Evolutionary conservation across 805 yeast genomes (phyloP), one percentile per base, ranked within the genome.

Genomic region (Candida pseudofarinosa): DNA sequence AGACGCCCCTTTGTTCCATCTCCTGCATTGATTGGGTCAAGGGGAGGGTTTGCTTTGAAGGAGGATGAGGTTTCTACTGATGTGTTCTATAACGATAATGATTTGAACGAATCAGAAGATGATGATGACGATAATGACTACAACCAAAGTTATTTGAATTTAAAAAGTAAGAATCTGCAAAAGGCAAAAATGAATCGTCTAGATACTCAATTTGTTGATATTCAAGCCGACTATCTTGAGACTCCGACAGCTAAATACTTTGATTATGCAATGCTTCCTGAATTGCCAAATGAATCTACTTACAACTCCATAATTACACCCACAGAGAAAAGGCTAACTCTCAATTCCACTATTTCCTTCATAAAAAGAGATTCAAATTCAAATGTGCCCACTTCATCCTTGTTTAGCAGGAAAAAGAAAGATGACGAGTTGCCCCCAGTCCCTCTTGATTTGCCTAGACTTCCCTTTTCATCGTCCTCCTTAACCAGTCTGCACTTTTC

Each of bases 381-480:
- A n/a, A 26, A 26, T 14, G 12, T 37, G 2, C 33, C 38, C 4
- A 19, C 43, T 20, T 19, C 50, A 3, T 28, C 37, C 3, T 35
- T 42, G 3, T 42, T 41, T 15, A 46, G 33, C 6, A 46, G 40
- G 34, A 46, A 41, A 28, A 48, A 50, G 37, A 52, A 53, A 33
- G 48, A 55, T 36, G 56, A 52, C n/a, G 56, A 50, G 6, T 54
- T 73, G 8, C 79, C 79, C 0, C 71, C 72, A 0, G 60, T 71
- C 1, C 78, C 79, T 3, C 51, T 74, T 4, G 71, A 68, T 36
- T 51, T 79, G 15, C 86, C 87, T 0, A 69, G 74, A 36, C 64
- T 80, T 6, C 85, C 85, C 2, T 81, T 81, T 47, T 60, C 77
- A 3, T 72, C 83, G 0, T 68, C 75, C 10, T 60, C 73, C 0